phyloP scores from a whole-genome alignment of 2,329 filamentous ascomycete genomes.

The Pseudogymnoascus sp. region DNA sequence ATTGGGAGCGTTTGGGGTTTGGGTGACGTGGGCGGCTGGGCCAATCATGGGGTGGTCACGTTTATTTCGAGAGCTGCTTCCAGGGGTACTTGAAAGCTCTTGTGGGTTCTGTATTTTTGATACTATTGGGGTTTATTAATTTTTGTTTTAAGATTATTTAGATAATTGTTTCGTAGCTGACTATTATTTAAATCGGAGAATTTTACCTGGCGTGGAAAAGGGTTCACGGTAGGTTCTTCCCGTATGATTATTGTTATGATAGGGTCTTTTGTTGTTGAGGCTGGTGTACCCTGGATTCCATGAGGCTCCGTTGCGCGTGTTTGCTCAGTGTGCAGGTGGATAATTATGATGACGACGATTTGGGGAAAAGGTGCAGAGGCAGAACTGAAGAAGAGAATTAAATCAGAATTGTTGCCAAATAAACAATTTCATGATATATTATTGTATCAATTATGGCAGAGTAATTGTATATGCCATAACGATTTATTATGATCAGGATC shows the following conservation, averaged over 20 bases:
- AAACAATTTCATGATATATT: not conserved
- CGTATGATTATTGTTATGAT: not conserved
- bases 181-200: not conserved
- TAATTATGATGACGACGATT: not conserved
- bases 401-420: not conserved
- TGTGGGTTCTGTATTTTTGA: not conserved
- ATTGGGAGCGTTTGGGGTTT: not conserved
- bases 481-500: not conserved
- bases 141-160: not conserved
- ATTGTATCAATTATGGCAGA: not conserved
- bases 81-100: not conserved
- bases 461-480: not conserved
- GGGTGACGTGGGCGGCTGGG: not conserved
- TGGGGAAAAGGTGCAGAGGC: not conserved
- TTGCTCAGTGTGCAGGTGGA: not conserved
- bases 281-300: not conserved
- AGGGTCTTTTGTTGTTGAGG: not conserved
- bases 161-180: not conserved
- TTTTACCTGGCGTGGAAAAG: not conserved
- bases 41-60: not conserved
- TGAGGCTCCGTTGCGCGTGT: conserved; percentile 3
- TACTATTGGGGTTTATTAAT: not conserved
- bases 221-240: not conserved
- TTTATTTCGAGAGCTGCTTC: not conserved
- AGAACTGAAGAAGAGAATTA: not conserved